Base-by-base conservation (phyloP, 2,329 filamentous ascomycete species). In the Aspergillus calidoustus region DNA sequence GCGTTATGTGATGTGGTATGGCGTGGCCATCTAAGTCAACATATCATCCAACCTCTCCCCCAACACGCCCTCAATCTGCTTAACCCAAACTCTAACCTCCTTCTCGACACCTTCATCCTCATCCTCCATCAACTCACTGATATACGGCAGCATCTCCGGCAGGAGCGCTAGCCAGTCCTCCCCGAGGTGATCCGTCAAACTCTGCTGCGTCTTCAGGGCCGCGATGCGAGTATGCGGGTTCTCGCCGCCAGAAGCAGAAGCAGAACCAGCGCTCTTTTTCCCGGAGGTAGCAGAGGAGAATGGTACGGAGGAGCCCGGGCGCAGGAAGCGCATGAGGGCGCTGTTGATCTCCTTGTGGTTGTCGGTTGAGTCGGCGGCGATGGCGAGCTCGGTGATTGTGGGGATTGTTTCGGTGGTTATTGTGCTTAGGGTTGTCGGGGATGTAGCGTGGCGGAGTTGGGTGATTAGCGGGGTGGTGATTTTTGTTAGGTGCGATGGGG, bases 141-240 rank as follows among this genome's bases (percentile, higher is more conserved):
- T 97, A 66, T 94, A 92, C 22, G 96, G 94, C 75, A 99, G 80
- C 90, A 97, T 98, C 84, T 99, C 95, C 0, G 94, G 92, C 73
- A 98, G 77, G 81, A 96, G 86, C 1, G 89, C 86, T 62, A 99
- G 80, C 95, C 95, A 99, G 74, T 99, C 95, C 76, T 98, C 93
- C 62, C 93, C 93, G 28, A 98, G 79, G 52, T 87, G 83, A 68
- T 91, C 87, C 13, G 93, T 96, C 65, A 98, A 82, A 15, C 85
- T 86, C 73, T 93, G 90, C 80, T 98, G 87, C 68, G 90, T 90
- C 77, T 89, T 89, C 41, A 99, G 89, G 0, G 92, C 92, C 1
- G 91, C 92, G 38, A 98, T 81, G 17, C 95, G 86, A 7, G 94
- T 89, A 25, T 86, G 82, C 7, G 90, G 82, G 59, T 87, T 85